A percentile compares a stretch with the other conserved stretches of the same genome.
Conservation (phyloP, 768 basidiomycete species). For the Botryobasidium botryosum region DNA sequence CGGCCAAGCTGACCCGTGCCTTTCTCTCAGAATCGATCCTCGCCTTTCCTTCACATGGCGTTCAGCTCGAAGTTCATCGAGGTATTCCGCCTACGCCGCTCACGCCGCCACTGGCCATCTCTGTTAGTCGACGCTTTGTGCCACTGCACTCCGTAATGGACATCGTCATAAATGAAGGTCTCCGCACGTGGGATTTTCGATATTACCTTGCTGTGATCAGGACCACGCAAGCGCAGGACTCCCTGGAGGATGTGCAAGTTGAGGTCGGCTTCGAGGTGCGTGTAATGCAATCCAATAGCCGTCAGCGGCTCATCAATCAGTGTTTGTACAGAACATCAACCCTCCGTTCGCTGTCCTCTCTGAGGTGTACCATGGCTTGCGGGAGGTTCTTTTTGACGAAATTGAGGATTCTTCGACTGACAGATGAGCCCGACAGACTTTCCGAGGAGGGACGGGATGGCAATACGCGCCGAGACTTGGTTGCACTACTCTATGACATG, state of each 20-base stretch:
- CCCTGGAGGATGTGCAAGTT: constrained; percentile 21
- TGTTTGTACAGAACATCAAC: constrained; percentile 53
- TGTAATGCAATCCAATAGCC: too few species aligned
- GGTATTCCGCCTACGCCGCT: constrained; percentile 30
- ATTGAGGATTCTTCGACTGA: too few species aligned
- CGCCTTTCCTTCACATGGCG: constrained; percentile 45
- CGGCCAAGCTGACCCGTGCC: neutral
- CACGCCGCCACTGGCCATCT: constrained; percentile 8
- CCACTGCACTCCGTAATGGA: constrained; percentile 37
- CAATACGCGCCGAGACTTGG: too few species aligned
- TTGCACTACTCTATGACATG: too few species aligned
- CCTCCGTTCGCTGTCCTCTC: constrained; percentile 46
- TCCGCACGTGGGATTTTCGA: constrained; percentile 52
- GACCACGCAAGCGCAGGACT: neutral
- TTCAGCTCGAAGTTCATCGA: constrained; percentile 57
- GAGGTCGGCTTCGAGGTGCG: constrained; percentile 47
- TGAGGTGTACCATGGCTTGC: constrained; percentile 42
- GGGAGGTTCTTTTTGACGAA: constrained; percentile 20
- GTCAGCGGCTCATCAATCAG: too few species aligned
- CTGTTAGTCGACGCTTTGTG: constrained; percentile 38
- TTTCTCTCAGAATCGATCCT: constrained; percentile 44
- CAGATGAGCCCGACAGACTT: too few species aligned
- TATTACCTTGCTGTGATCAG: constrained; percentile 35
- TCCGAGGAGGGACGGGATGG: too few species aligned
- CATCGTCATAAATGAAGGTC: constrained; percentile 56